Base-by-base conservation (phyloP, 176 grass and related monocot genomes). In the Avena sativa region DNA sequence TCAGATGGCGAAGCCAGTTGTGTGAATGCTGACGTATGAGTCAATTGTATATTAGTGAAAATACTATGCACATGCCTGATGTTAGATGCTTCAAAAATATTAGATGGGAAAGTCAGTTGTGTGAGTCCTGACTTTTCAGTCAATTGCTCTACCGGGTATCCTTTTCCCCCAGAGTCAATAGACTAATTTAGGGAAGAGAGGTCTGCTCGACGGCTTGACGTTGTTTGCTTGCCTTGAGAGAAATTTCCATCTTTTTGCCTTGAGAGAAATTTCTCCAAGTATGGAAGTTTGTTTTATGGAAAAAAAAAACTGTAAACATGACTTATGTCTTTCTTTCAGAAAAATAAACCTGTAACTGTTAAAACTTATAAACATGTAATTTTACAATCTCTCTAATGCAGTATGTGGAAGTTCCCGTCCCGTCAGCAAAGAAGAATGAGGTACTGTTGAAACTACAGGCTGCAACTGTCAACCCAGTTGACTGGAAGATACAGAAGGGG, bases 401-500 rank as follows among this genome's bases (percentile, higher is more conserved):
- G 94, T 79, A 88, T 86, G 89, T 92, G 36, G 91, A 96, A 52
- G 79, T 92, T 44, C 85, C 82, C 2, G 80, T 96, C 66, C 92
- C 92, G 8, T 71, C 71, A 3, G 86, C 81, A 2, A 97, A 91
- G 11, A 92, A 92, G 83, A 85, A 85, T 12, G 88, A 97, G 64
- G 59, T 97, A 0, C 79, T 97, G 47, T 9, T 92, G 52, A 94
- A 91, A 79, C 64, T 97, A 67, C 88, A 97, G 25, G 95, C 95
- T 3, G 81, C 86, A 43, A 89, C 80, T 59, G 87, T 97, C 66
- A 97, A 97, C 64, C 95, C 86, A 9, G 59, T 91, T 51, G 95
- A 97, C 66, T 97, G 92, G 92, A 97, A 92, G 89, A 84, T 91
- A 9, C 92, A 97, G 76, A 92, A 94, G 26, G 95, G 95, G 19